Percentiles rank a stretch among this genome's conserved stretches.
These are phyloP conservation scores for Trichoderma semiorbis DNA, from an alignment of 2,329 filamentous ascomycete genomes.

Conservation along the genomic window DNA sequence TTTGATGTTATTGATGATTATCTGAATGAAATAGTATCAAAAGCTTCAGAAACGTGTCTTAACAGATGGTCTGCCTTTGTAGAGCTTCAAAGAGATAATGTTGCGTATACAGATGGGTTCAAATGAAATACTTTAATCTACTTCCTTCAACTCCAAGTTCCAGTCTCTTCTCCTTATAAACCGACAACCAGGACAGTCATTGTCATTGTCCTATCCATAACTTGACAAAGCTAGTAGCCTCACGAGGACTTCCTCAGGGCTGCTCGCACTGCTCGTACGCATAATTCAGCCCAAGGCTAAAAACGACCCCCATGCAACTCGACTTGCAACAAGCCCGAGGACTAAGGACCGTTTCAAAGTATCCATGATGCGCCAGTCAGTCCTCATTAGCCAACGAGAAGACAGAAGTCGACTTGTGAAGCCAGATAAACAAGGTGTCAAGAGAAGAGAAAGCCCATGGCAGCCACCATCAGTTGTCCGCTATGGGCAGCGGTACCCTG, in stretches of 20 bases:
- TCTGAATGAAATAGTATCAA: background rate
- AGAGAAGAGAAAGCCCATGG: background rate
- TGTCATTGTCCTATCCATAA: background rate
- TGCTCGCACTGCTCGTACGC: background rate
- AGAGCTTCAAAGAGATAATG: background rate
- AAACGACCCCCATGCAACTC: background rate
- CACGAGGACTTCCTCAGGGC: background rate
- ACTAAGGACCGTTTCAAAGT: background rate
- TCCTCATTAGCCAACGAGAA: slow-evolving; percentile 12
- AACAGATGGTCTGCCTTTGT: background rate
- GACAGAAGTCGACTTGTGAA: background rate
- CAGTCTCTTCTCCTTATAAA: background rate
- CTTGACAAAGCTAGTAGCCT: background rate
- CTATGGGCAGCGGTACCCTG: background rate
- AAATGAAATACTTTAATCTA: background rate
- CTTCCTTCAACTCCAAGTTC: background rate
- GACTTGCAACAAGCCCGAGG: background rate
- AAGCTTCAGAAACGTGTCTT: background rate
- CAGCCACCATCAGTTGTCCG: background rate
- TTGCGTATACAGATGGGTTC: background rate
- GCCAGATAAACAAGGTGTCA: background rate
- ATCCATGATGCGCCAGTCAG: background rate
- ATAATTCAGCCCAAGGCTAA: background rate
- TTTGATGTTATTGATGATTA: background rate
- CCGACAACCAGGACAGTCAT: background rate